These are phyloP conservation scores for Xylaria venustula DNA, from an alignment of 495 filamentous ascomycete species.

Conservation along the genomic window DNA sequence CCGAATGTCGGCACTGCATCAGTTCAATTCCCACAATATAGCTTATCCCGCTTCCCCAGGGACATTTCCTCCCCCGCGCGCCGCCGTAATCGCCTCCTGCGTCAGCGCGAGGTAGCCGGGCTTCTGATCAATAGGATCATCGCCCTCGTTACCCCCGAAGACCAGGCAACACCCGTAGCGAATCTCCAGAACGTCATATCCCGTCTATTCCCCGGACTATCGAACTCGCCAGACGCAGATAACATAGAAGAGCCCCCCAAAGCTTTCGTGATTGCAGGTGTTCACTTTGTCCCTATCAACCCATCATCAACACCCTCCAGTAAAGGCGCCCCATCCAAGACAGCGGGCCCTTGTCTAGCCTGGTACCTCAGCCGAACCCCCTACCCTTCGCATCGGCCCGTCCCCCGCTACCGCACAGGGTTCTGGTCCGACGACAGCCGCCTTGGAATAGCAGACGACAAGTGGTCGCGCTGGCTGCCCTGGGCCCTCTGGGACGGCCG, in stretches of 20 bases:
- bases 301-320: background rate
- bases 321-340: background rate
- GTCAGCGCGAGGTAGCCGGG: slow-evolving; percentile 38
- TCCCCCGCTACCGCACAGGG: slow-evolving; percentile 11
- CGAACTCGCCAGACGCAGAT: slow-evolving; percentile 5
- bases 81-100: slow-evolving; percentile 27
- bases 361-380: slow-evolving; percentile 46
- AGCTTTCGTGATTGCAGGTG: slow-evolving; percentile 54
- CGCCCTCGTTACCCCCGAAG: slow-evolving; percentile 38
- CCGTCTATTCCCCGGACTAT: slow-evolving; percentile 36
- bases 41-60: slow-evolving; percentile 10
- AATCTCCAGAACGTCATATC: slow-evolving; percentile 36
- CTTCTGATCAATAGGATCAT: slow-evolving; percentile 39
- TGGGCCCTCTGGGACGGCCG: slow-evolving; percentile 75
- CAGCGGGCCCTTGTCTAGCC: slow-evolving; percentile 1
- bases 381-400: slow-evolving; percentile 24
- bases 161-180: slow-evolving; percentile 24
- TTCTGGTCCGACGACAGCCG: slow-evolving; percentile 9
- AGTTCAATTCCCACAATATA: slow-evolving; percentile 38
- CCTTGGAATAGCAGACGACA: slow-evolving; percentile 1
- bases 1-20: slow-evolving; percentile 39
- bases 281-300: slow-evolving; percentile 51
- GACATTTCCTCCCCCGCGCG: slow-evolving; percentile 14
- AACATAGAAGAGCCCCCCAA: slow-evolving; percentile 22
- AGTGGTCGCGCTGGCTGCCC: slow-evolving; percentile 22